These are phyloP conservation scores for Aspergillus melleus DNA, from an alignment of 2,329 filamentous ascomycete species.

Conservation along the genomic window DNA sequence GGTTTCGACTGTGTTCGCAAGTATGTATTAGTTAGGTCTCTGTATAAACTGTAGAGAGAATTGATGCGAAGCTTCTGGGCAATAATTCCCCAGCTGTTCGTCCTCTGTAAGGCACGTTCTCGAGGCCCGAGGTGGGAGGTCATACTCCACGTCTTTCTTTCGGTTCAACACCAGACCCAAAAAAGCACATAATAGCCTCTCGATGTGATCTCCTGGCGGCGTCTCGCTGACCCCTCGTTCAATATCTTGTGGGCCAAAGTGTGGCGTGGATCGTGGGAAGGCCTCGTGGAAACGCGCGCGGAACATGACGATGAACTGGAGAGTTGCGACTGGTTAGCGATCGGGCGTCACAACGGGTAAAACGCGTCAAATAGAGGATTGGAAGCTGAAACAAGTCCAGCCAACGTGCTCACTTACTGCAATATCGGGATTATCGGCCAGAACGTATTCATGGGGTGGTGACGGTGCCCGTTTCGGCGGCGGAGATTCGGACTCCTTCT, in stretches of 20 bases:
- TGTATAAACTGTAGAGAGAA: background rate
- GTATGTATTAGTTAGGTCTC: slow-evolving; percentile 31
- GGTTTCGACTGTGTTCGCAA: slow-evolving; percentile 66
- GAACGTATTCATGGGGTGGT: slow-evolving; percentile 83
- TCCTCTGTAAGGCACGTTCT: slow-evolving; percentile 6
- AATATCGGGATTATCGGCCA: slow-evolving; percentile 89
- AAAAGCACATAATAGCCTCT: slow-evolving; percentile 85
- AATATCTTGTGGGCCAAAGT: slow-evolving; percentile 93
- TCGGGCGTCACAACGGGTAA: slow-evolving; percentile 30
- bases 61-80: background rate
- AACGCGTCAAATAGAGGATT: slow-evolving; percentile 23
- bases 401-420: slow-evolving; percentile 65
- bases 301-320: slow-evolving; percentile 96
- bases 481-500: slow-evolving; percentile 53
- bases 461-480: slow-evolving; percentile 80
- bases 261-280: slow-evolving; percentile 81
- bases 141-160: slow-evolving; percentile 98
- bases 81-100: background rate
- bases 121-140: slow-evolving; percentile 26
- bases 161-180: slow-evolving; percentile 87
- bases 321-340: slow-evolving; percentile 35
- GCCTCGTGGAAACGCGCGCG: slow-evolving; percentile 87
- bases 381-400: slow-evolving; percentile 38
- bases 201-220: slow-evolving; percentile 78
- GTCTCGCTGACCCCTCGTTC: slow-evolving; percentile 80